Conservation (phyloP, 139 green algal genomes). For the Spirogloea muscicola region DNA sequence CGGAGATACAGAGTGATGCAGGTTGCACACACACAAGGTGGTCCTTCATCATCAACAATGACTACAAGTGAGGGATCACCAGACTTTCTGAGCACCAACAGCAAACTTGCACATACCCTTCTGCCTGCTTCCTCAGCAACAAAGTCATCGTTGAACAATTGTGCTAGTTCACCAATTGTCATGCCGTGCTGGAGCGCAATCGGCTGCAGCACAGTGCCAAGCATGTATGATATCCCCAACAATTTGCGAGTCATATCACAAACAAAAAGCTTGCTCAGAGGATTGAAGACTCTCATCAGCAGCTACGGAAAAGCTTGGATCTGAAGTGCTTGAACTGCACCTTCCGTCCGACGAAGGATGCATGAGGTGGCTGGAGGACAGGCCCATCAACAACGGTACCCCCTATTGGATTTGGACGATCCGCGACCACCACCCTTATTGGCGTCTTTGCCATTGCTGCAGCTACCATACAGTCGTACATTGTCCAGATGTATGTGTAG, state of each 20-base stretch:
- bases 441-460: slow-evolving; percentile 7
- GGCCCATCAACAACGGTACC: slow-evolving; percentile 49
- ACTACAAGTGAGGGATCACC: too few relatives aligned
- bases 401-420: slow-evolving; percentile 54
- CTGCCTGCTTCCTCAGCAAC: slow-evolving; percentile 26
- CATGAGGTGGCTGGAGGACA: slow-evolving; percentile 19
- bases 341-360: slow-evolving; percentile 53
- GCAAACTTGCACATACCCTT: neutral
- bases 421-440: slow-evolving; percentile 46
- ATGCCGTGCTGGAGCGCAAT: slow-evolving; percentile 54
- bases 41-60: too few relatives aligned
- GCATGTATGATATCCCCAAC: neutral
- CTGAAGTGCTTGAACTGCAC: slow-evolving; percentile 8
- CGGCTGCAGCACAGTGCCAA: slow-evolving; percentile 8
- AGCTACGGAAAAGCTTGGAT: neutral
- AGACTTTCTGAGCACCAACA: neutral
- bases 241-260: neutral
- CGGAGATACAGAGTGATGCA: neutral
- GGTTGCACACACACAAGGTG: neutral
- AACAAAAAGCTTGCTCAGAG: neutral
- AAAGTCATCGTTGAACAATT: slow-evolving; percentile 54
- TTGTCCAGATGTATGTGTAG: slow-evolving; percentile 61
- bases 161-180: slow-evolving; percentile 53
- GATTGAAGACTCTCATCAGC: neutral
- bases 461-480: slow-evolving; percentile 58